Evolutionary conservation across 169 alveolate genomes (phyloP), one percentile per base, ranked within the genome.

Genomic region (Eimeria tenella): DNA sequence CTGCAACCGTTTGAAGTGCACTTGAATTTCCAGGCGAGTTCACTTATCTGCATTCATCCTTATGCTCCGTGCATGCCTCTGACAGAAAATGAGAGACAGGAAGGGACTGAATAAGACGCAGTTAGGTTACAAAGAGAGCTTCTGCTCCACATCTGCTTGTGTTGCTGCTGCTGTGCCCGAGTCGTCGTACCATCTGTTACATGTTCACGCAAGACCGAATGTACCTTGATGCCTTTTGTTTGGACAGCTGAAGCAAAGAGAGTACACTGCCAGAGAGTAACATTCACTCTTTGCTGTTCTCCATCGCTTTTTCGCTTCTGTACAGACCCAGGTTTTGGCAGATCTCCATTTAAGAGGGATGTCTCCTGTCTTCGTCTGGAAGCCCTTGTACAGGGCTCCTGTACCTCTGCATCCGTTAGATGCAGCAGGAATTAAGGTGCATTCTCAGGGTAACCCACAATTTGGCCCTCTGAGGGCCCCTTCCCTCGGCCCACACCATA

Each of bases 1-100:
- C 62, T 91, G 60, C 94, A 91, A 74, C 94, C 94, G 53, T 91
- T 63, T 25, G 94, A 91, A 31, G 86, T 91, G 49, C 94, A 91
- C 91, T 58, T 91, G 56, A 84, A 75, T 25, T 91, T 79, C 15
- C 68, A 62, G 60, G 86, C 23, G 49, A 73, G 21, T 53, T 63
- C 79, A 31, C 71, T 73, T 25, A 17, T 50, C 0, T 74, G 63
- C 7, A 4, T 74, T 74, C 42, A 31, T 31, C 42, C 42, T 31
- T 31, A 31, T 31, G 42, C 42, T 31, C 42, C 42, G 0, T 31
- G 42, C 42, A 31, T 31, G 42, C 42, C 42, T 31, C 42, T 31
- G 42, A 31, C 42, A 31, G 42, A 31, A 31, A 31, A 31, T 31
- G 42, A 31, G 42, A 31, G 42, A 31, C 42, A 31, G 42, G 42